Percentiles rank a stretch among this genome's conserved stretches.
phyloP scores from a whole-genome alignment of 2,329 filamentous ascomycete species.

The Davidsoniella eucalypti region DNA sequence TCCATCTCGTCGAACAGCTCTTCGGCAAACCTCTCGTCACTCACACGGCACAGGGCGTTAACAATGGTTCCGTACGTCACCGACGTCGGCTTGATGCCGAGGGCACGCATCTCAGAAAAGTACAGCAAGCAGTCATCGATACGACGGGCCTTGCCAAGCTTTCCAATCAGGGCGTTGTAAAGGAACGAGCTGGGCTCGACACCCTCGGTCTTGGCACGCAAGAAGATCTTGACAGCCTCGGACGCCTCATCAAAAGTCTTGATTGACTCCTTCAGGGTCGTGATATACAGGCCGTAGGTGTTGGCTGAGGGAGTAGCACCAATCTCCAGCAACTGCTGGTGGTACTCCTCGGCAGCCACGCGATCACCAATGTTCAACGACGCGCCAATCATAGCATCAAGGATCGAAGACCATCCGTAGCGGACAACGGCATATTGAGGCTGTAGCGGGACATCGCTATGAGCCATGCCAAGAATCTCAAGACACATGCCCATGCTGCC shows the following conservation, averaged over 20 bases:
- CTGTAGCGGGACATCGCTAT: slow-evolving; percentile 71
- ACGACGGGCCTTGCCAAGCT: slow-evolving; percentile 90
- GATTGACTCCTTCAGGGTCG: slow-evolving; percentile 91
- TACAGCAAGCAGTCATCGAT: slow-evolving; percentile 98
- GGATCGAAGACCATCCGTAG: slow-evolving; percentile 90
- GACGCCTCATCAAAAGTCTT: slow-evolving; percentile 97
- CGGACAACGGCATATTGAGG: slow-evolving; percentile 73
- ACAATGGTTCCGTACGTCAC: slow-evolving; percentile 98
- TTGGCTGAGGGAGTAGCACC: slow-evolving; percentile 87
- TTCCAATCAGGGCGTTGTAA: slow-evolving; percentile 96
- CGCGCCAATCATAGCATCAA: slow-evolving; percentile 91
- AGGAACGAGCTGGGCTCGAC: slow-evolving; percentile 93
- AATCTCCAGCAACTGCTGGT: slow-evolving; percentile 81
- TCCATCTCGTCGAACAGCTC: slow-evolving; percentile 99
- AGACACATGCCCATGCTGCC: slow-evolving; percentile 67
- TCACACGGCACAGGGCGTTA: slow-evolving; percentile 91
- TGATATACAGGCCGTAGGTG: slow-evolving; percentile 97
- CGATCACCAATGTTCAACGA: slow-evolving; percentile 74
- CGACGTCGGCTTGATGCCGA: slow-evolving; percentile 86
- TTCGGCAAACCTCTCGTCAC: slow-evolving; percentile 93
- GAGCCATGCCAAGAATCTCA: slow-evolving; percentile 79
- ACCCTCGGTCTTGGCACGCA: slow-evolving; percentile 79
- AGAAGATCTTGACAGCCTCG: slow-evolving; percentile 94
- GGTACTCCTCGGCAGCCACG: slow-evolving; percentile 65
- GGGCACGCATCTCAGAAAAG: slow-evolving; percentile 90